Evolutionary conservation across 2,329 filamentous ascomycete genomes (phyloP).

Genomic region (Monosporascus sp.): DNA sequence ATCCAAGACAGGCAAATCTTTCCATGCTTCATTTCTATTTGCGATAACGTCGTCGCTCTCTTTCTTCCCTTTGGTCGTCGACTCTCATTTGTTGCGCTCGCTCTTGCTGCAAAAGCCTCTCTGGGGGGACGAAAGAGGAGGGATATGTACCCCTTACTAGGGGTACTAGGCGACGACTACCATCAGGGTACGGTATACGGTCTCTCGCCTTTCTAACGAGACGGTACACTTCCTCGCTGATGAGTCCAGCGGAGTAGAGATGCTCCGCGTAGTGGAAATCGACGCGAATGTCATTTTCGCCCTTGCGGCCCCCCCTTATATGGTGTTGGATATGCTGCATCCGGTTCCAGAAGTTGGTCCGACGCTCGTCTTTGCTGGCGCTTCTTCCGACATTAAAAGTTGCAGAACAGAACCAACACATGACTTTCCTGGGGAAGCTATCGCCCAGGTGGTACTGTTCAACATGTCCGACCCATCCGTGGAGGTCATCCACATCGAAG

Average conservation of each 20-base stretch:
- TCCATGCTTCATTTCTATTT: too few species aligned
- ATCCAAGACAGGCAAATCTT: too few species aligned
- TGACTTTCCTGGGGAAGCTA: slow-evolving; percentile 28
- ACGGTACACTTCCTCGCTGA: slow-evolving; percentile 5
- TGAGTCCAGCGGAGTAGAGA: slow-evolving; percentile 16
- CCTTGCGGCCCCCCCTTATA: slow-evolving; percentile 24
- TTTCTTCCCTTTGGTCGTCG: too few species aligned
- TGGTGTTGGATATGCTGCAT: slow-evolving; percentile 48
- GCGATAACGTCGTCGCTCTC: too few species aligned
- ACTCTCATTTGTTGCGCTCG: too few species aligned
- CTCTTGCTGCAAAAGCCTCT: too few species aligned
- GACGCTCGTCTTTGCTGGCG: slow-evolving; percentile 5
- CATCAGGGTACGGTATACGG: background rate
- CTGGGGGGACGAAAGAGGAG: too few species aligned
- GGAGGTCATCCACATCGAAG: slow-evolving; percentile 33
- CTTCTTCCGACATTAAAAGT: slow-evolving; percentile 22
- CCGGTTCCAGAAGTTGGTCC: slow-evolving; percentile 30
- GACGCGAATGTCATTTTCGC: slow-evolving; percentile 57
- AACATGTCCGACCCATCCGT: slow-evolving; percentile 43
- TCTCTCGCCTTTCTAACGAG: slow-evolving; percentile 3
- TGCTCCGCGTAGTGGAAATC: slow-evolving; percentile 89
- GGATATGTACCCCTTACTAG: too few species aligned
- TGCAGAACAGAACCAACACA: slow-evolving; percentile 48
- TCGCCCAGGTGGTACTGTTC: slow-evolving; percentile 28
- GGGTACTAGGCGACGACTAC: background rate